Base-by-base conservation (phyloP, 2,329 filamentous ascomycete species). In the Trichoderma sp. region DNA sequence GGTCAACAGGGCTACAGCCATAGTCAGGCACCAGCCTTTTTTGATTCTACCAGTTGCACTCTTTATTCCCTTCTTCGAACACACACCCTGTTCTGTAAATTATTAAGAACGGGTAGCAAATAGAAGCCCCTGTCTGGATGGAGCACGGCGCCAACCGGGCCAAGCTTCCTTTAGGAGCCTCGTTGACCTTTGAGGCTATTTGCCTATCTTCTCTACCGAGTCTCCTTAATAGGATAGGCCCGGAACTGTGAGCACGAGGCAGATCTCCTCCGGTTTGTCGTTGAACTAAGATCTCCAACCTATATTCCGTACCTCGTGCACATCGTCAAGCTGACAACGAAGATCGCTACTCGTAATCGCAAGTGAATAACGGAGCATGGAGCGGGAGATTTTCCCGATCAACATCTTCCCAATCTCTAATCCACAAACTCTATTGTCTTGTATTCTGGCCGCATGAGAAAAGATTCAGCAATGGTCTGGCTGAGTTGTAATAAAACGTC, bases 341-440 rank as follows among this genome's bases (percentile, higher is more conserved):
- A 57, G 62, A 31, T 47, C 53, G 35, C 21, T 66, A 21, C 33
- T 64, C 29, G 10, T 29, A 29, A 31, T 7, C 21, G 21, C 40
- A 37, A 52, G 31, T 31, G 21, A 35, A 43, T 56, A 66, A 29
- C 29, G 29, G 35, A 56, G 55, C 65, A 35, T 47, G 56, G 56
- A 56, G 61, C 56, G 61, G 61, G 43, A 69, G 68, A 66, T 69
- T 52, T 47, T 29, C 68, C 40, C 56, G 68, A 60, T 66, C 52
- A 66, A 43, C n/a, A 21, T 29, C 52, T 37, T 37, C 27, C 24
- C 24, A 35, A 49, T 27, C 35, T 55, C 47, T 8, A 61, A 52
- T 43, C 58, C 59, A 40, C 21, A 21, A 68, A 49, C 58, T 27
- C 35, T 35, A 33, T 53, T 24, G 57, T 21, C 35, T 40, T 37